phyloP scores from a whole-genome alignment of 2,329 filamentous ascomycete species.

The Aureobasidium pullulans region DNA sequence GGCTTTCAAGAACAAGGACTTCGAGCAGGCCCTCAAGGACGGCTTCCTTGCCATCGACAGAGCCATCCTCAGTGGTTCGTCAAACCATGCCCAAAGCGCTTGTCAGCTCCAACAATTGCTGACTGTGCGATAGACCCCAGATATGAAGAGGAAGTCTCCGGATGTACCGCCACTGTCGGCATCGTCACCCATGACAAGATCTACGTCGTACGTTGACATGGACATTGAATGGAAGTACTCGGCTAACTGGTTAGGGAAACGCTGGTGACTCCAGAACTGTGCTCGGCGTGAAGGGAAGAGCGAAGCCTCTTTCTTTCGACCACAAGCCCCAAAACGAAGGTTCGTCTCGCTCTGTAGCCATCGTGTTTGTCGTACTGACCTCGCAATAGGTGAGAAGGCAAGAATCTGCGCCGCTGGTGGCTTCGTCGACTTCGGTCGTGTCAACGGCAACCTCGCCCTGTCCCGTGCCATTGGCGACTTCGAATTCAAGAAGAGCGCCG shows the following conservation, averaged over 20 bases:
- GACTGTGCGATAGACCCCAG: constrained; percentile 63
- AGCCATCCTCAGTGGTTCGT: constrained; percentile 86
- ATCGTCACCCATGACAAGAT: constrained; percentile 87
- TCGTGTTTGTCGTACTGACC: constrained; percentile 15
- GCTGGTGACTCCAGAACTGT: constrained; percentile 94
- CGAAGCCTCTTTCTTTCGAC: constrained; percentile 97
- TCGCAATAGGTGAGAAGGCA: constrained; percentile 72
- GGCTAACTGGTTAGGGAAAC: constrained; percentile 61
- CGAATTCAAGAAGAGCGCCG: constrained; percentile 98
- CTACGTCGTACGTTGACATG: constrained; percentile 67
- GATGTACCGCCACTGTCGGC: constrained; percentile 89
- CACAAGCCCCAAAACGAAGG: constrained; percentile 99
- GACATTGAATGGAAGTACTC: background rate
- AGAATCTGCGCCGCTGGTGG: constrained; percentile 92
- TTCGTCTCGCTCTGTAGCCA: constrained; percentile 31
- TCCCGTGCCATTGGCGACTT: constrained; percentile 98
- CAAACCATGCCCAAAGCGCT: background rate
- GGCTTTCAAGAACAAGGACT: constrained; percentile 81
- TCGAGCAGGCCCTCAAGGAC: constrained; percentile 94
- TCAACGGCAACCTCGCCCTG: constrained; percentile 94
- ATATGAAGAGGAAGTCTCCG: constrained; percentile 96
- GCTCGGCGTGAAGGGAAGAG: constrained; percentile 89
- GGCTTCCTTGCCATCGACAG: constrained; percentile 93
- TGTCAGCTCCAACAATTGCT: constrained; percentile 8
- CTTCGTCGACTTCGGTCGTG: constrained; percentile 96